Evolutionary conservation across 805 yeast species (phyloP).

Genomic region (Saturnispora quitensis): DNA sequence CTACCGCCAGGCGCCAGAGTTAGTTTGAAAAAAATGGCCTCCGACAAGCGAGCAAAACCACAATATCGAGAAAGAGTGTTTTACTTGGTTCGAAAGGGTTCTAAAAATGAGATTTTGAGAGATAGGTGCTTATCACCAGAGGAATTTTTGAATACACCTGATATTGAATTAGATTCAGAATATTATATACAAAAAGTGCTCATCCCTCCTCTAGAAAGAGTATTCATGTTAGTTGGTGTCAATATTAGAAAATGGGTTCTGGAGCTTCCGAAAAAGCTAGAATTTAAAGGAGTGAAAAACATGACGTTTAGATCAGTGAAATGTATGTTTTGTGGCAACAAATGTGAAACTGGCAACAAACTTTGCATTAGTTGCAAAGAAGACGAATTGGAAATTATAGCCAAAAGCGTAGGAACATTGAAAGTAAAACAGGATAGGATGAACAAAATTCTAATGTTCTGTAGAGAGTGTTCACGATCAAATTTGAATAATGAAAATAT

Average conservation of each 20-base stretch:
- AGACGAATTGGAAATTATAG: slow-evolving; percentile 30
- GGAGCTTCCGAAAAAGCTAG: slow-evolving; percentile 44
- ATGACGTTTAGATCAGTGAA: slow-evolving; percentile 18
- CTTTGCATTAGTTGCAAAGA: slow-evolving; percentile 30
- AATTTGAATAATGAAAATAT: slow-evolving; percentile 22
- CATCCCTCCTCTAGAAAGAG: slow-evolving; percentile 82
- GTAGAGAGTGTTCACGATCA: slow-evolving; percentile 29
- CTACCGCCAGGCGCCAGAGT: slow-evolving; percentile 91
- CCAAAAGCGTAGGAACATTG: slow-evolving; percentile 24
- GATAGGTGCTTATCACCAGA: slow-evolving; percentile 78
- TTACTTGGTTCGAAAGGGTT: slow-evolving; percentile 60
- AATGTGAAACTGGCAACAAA: background rate
- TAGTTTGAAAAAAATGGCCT: slow-evolving; percentile 49
- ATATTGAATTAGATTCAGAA: slow-evolving; percentile 57
- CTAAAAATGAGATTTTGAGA: slow-evolving; percentile 48
- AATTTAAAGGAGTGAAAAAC: slow-evolving; percentile 9
- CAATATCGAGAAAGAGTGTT: slow-evolving; percentile 87
- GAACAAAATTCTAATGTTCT: slow-evolving; percentile 17
- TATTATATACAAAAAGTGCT: slow-evolving; percentile 79
- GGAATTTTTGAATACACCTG: slow-evolving; percentile 41
- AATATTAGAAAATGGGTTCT: slow-evolving; percentile 69
- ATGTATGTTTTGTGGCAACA: slow-evolving; percentile 26
- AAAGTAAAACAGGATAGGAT: slow-evolving; percentile 23
- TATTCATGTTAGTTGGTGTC: slow-evolving; percentile 77
- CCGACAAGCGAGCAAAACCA: slow-evolving; percentile 70